Evolutionary conservation across 2,329 filamentous ascomycete genomes (phyloP), one percentile per base, ranked within the genome.

Genomic region (Penicillium sp.): DNA sequence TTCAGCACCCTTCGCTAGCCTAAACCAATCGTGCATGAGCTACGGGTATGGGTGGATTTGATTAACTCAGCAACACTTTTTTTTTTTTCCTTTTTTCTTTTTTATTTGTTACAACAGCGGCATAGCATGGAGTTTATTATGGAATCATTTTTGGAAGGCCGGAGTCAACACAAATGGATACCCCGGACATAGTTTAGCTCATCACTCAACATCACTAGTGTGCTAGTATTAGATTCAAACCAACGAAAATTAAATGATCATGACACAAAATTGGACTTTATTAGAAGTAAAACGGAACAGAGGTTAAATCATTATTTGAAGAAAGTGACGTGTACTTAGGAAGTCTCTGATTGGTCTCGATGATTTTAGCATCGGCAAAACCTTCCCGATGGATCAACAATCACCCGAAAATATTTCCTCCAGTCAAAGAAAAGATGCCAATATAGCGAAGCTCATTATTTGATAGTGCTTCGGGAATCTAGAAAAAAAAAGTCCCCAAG

Each of bases 41-140:
- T 73, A 73, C 44, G 70, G 70, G 45, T 73, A 73, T 48, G 69
- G 67, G 50, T 72, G 70, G 70, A 67, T 74, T 52, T 72, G 55
- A 64, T 47, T n/a, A 51, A 31, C 45, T 56, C 48, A 29, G 48
- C 55, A 29, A 50, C 55, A 31, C 35, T 48, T 56, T 46, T 43
- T 55, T 55, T 56, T 61, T 43, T 29, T 52, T 54, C 41, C 46
- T 49, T 56, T 46, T 45, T 52, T 54, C 41, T 48, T 49, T 56
- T 46, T 45, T 46, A 52, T 53, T 49, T 51, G 47, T 50, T 53
- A 47, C 22, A 55, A 43, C 52, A 65, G 63, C 68, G 59, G 69
- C 70, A 74, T 74, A 72, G 70, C 70, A 53, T 63, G 70, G 71
- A 65, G 69, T 72, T 72, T 61, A 55, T 54, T 53, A 53, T 27